These are phyloP conservation scores for Aphanocladium album DNA, from an alignment of 2,329 filamentous ascomycete genomes.

Conservation along the genomic window DNA sequence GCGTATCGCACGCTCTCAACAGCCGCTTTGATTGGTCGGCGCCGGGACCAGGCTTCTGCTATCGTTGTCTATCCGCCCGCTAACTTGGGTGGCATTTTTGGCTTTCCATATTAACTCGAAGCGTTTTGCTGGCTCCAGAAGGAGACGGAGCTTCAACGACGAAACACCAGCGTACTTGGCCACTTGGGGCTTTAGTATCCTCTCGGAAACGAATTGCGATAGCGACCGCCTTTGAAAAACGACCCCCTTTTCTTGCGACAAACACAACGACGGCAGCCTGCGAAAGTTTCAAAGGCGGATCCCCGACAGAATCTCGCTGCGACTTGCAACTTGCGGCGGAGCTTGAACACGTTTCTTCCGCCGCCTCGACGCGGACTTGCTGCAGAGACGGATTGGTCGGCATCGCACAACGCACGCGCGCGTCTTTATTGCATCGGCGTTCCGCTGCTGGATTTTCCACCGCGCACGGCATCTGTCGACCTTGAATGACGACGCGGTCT, in stretches of 20 bases:
- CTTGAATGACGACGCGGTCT: background rate
- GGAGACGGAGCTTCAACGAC: background rate
- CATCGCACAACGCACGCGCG: background rate
- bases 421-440: background rate
- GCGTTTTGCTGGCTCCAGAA: background rate
- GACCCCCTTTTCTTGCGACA: background rate
- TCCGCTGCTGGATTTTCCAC: background rate
- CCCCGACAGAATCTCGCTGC: background rate
- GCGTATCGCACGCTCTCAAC: conserved; percentile 6
- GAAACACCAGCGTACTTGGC: background rate
- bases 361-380: background rate
- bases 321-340: background rate
- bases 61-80: conserved; percentile 4
- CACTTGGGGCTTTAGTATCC: background rate
- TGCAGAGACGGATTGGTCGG: background rate
- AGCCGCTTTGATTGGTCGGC: background rate
- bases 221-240: background rate
- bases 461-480: background rate
- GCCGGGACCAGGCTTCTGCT: background rate
- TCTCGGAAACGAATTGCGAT: background rate
- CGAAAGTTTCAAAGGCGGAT: conserved; percentile 3
- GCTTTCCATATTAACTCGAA: conserved; percentile 2
- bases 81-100: background rate
- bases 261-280: background rate
- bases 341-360: background rate